Evolutionary conservation across 176 grass and related monocot species (phyloP).

Genomic region (Neostapfia colusana): DNA sequence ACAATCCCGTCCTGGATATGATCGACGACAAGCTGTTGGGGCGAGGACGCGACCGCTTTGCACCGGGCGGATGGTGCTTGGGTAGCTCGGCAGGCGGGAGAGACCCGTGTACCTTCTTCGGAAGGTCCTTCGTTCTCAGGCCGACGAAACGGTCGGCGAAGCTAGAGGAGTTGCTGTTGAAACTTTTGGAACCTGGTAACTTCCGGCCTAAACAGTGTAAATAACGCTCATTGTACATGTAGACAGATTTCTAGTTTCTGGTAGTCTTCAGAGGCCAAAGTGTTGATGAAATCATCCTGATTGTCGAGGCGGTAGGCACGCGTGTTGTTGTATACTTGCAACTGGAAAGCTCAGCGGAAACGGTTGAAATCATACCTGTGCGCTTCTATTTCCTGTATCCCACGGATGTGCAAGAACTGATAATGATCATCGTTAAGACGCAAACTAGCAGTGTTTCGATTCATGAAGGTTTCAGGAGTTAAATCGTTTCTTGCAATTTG

Average conservation of each 20-base stretch:
- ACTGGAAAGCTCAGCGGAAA: slow-evolving; percentile 35
- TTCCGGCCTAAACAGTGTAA: slow-evolving; percentile 97
- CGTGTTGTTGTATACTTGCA: slow-evolving; percentile 41
- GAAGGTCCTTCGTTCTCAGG: slow-evolving; percentile 57
- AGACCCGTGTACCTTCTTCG: slow-evolving; percentile 62
- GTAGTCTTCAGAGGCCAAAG: slow-evolving; percentile 25
- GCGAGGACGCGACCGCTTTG: slow-evolving; percentile 46
- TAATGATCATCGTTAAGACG: background rate
- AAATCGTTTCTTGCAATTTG: background rate
- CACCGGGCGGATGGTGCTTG: slow-evolving; percentile 88
- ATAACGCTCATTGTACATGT: slow-evolving; percentile 55
- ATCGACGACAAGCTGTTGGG: slow-evolving; percentile 63
- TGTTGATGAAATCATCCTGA: slow-evolving; percentile 10
- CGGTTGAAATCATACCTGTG: slow-evolving; percentile 22
- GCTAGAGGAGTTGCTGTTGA: slow-evolving; percentile 72
- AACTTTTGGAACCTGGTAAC: slow-evolving; percentile 73
- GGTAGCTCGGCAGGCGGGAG: slow-evolving; percentile 42
- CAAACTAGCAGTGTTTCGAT: background rate
- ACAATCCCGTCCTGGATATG: slow-evolving; percentile 60
- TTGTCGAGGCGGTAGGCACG: slow-evolving; percentile 21
- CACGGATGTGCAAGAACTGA: background rate
- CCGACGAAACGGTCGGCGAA: slow-evolving; percentile 54
- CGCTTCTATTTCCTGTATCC: too few species aligned
- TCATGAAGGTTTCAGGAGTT: background rate
- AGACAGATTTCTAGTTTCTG: slow-evolving; percentile 36